Evolutionary conservation across 1,284 basidiomycete species (phyloP), one percentile per base, ranked within the genome.

Genomic region (Polyporus tsugae): DNA sequence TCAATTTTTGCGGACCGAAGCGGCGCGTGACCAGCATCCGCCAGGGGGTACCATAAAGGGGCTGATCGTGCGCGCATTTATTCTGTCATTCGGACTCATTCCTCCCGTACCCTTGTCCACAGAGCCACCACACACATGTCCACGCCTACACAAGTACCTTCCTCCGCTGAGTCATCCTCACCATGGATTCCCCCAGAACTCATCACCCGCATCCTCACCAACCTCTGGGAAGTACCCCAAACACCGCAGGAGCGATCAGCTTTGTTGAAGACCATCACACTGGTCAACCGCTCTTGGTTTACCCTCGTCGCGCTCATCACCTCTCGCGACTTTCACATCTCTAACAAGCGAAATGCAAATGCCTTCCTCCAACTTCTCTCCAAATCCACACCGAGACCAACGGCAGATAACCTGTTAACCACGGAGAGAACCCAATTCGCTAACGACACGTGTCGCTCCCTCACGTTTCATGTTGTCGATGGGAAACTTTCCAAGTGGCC

Each of bases 171-270:
- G 39, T 66, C 61, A 53, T 61, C 64, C 33, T 62, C 39, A 6
- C 69, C 70, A 11, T 70, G 64, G 58, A 73, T 83, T 17, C 82
- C 82, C 6, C 67, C 74, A 29, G 83, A 84, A 67, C 71, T 84
- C 39, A 66, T 81, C 62, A 78, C 80, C 61, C 66, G 77, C 41
- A 81, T 84, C 58, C 68, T 84, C 63, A 62, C 49, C 15, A 72
- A 77, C 22, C 72, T 75, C 35, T 84, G 83, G 84, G 60, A 70
- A 6, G 71, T 74, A 6, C 67, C 74, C 6, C 76, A 82, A 61
- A 65, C 74, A 17, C 64, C 66, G 0, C 49, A 72, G 41, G 81
- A 82, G 36, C 80, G 82, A 49, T 75, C 75, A 25, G 46, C 64
- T 19, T 72, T 83, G 13, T 78, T 80, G 75, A 75, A 73, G 13